A percentile compares a stretch with the other conserved stretches of the same genome.
Conservation (phyloP, 257 asterid genomes). For the Lycium ferocissimum region DNA sequence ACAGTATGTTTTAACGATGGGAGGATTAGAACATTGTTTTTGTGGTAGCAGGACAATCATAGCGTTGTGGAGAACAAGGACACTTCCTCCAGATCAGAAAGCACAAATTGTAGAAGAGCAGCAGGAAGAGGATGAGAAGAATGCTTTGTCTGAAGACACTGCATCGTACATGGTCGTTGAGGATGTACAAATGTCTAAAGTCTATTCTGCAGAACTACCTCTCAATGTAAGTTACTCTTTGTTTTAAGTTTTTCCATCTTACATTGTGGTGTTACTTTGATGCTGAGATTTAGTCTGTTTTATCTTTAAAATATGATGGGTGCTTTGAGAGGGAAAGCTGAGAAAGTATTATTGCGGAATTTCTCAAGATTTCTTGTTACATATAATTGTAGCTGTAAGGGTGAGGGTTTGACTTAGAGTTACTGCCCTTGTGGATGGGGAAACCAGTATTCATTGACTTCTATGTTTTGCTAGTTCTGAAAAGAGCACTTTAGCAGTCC, state of each 20-base stretch:
- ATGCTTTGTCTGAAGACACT: conserved; percentile 51
- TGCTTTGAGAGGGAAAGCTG: not conserved
- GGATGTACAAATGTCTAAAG: conserved; percentile 66
- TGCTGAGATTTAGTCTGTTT: not conserved
- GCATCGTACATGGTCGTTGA: conserved; percentile 58
- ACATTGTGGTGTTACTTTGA: not conserved
- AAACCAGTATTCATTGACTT: not conserved
- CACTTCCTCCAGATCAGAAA: conserved; percentile 61
- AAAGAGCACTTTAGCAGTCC: not conserved
- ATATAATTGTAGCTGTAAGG: not conserved
- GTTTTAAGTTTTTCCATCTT: conserved; percentile 28
- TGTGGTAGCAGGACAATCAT: conserved; percentile 66
- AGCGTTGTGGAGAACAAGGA: conserved; percentile 90
- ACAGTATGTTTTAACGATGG: not conserved
- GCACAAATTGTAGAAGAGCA: conserved; percentile 61
- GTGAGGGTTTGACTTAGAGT: not conserved
- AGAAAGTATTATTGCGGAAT: not conserved
- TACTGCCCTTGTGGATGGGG: not conserved
- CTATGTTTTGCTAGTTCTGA: not conserved
- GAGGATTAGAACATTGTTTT: not conserved
- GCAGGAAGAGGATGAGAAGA: conserved; percentile 58
- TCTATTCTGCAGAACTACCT: conserved; percentile 65
- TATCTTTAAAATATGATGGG: not conserved
- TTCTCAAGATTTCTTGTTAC: conserved; percentile 9
- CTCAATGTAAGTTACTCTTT: conserved; percentile 47